phyloP scores from a whole-genome alignment of 164 flowering plant species.

The Magnolia kwangsiensis region DNA sequence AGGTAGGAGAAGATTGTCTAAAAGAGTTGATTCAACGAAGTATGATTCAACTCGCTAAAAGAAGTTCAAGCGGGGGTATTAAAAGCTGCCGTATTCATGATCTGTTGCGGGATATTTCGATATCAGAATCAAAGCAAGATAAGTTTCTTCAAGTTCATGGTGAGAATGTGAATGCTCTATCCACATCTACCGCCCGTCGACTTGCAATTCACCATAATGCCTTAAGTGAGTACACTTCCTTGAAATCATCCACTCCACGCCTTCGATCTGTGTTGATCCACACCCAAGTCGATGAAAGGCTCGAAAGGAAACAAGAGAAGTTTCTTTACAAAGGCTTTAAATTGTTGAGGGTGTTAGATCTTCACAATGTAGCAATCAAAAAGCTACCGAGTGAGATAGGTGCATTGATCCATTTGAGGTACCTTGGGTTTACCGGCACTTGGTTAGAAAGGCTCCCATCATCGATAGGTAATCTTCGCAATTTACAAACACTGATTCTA shows the following conservation, averaged over 20 bases:
- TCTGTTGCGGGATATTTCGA: background rate
- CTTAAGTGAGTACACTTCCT: too few relatives aligned
- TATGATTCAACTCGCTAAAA: background rate
- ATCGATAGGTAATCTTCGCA: conserved; percentile 16
- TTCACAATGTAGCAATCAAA: background rate
- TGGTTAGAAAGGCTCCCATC: conserved; percentile 3
- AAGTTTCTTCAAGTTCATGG: background rate
- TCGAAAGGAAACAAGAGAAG: background rate
- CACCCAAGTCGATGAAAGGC: too few relatives aligned
- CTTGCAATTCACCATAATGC: background rate
- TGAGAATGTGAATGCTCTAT: background rate
- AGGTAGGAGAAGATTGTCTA: background rate
- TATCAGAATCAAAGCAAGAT: background rate
- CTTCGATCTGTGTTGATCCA: background rate
- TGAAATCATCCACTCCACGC: too few relatives aligned
- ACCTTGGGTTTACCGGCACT: conserved; percentile 1
- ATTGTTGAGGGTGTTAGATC: background rate
- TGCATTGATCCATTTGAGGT: conserved; percentile 24
- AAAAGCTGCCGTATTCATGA: background rate
- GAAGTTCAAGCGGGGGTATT: background rate
- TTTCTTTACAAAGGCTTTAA: background rate
- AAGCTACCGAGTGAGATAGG: conserved; percentile 5
- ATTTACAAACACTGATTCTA: conserved; percentile 20
- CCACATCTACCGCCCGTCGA: background rate
- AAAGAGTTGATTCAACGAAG: background rate